A percentile compares a stretch with the other conserved stretches of the same genome.
Conservation (phyloP, 2,329 filamentous ascomycete species). For the Sporothrix variecibatus region DNA sequence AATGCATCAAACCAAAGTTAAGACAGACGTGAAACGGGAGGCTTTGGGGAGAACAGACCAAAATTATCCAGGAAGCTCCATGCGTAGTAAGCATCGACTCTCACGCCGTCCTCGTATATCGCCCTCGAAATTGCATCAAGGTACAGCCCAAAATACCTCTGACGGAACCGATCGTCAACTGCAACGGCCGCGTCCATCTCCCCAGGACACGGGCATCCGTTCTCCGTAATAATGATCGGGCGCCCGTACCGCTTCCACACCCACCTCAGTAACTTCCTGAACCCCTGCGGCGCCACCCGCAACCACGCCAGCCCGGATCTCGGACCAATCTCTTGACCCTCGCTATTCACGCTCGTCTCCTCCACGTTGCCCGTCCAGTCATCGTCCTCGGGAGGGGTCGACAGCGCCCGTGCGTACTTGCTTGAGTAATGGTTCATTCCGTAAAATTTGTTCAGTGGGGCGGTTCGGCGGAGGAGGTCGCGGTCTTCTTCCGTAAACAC, state of each 20-base stretch:
- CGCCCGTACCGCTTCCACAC: slow-evolving; percentile 72
- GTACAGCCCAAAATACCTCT: slow-evolving; percentile 75
- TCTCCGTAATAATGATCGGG: slow-evolving; percentile 86
- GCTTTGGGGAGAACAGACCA: slow-evolving; percentile 38
- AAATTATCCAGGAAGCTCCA: slow-evolving; percentile 91
- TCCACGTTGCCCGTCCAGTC: slow-evolving; percentile 78
- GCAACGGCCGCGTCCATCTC: slow-evolving; percentile 73
- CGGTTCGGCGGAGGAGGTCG: slow-evolving; percentile 68
- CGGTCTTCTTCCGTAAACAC: slow-evolving; percentile 70
- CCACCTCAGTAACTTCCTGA: slow-evolving; percentile 75
- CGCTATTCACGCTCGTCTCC: slow-evolving; percentile 68
- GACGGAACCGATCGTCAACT: slow-evolving; percentile 77
- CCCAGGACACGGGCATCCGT: slow-evolving; percentile 78
- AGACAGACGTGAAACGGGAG: neutral
- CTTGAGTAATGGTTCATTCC: slow-evolving; percentile 92
- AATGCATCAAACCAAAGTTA: neutral
- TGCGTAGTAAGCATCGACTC: slow-evolving; percentile 77
- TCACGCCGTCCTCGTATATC: slow-evolving; percentile 67
- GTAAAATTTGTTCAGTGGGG: slow-evolving; percentile 75
- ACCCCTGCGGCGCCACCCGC: slow-evolving; percentile 71
- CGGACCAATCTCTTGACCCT: slow-evolving; percentile 71
- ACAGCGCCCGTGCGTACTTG: slow-evolving; percentile 77
- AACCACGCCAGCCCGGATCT: slow-evolving; percentile 83
- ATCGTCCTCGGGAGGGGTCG: slow-evolving; percentile 58
- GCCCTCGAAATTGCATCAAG: slow-evolving; percentile 75